A percentile compares a stretch with the other conserved stretches of the same genome.
Conservation (phyloP, 169 alveolate genomes). For the Prorocentrum cordatum region DNA sequence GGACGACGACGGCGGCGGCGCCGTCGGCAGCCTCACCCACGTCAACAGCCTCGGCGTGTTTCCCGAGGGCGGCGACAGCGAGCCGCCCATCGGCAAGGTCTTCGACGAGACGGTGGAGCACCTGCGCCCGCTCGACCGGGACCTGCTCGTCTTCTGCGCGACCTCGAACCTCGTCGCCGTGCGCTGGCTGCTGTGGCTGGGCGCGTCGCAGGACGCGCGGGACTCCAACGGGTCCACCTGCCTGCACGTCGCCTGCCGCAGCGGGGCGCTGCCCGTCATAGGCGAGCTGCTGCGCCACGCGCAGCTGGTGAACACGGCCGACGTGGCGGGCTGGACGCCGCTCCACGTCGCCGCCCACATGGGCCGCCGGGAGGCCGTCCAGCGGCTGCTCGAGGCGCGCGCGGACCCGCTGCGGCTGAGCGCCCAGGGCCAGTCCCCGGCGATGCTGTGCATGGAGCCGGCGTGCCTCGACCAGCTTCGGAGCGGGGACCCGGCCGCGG, state of each 20-base stretch:
- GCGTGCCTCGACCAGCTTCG: neutral
- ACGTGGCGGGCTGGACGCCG: slow-evolving; percentile 52
- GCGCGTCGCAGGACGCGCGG: neutral
- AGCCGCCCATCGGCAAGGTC: neutral
- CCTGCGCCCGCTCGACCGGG: slow-evolving; percentile 32
- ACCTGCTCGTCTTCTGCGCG: slow-evolving; percentile 21
- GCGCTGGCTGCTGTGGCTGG: slow-evolving; percentile 14
- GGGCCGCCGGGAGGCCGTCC: slow-evolving; percentile 12
- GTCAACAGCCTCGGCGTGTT: no score
- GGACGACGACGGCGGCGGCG: no score
- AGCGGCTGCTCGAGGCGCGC: slow-evolving; percentile 6
- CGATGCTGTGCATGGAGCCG: neutral
- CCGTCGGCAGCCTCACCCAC: no score
- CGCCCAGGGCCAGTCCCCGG: neutral
- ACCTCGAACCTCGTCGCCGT: slow-evolving; percentile 29
- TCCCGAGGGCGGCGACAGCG: no score
- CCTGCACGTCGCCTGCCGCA: slow-evolving; percentile 28
- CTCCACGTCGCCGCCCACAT: slow-evolving; percentile 45
- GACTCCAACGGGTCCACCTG: slow-evolving; percentile 38
- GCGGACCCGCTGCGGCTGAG: neutral
- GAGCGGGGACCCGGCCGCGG: neutral
- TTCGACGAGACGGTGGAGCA: neutral
- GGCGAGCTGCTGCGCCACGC: slow-evolving; percentile 1
- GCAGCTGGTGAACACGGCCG: slow-evolving; percentile 3
- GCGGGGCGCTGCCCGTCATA: neutral